Evolutionary conservation across 306 rosid genomes (phyloP), one percentile per base, ranked within the genome.

Genomic region (Boehmeria nivea): DNA sequence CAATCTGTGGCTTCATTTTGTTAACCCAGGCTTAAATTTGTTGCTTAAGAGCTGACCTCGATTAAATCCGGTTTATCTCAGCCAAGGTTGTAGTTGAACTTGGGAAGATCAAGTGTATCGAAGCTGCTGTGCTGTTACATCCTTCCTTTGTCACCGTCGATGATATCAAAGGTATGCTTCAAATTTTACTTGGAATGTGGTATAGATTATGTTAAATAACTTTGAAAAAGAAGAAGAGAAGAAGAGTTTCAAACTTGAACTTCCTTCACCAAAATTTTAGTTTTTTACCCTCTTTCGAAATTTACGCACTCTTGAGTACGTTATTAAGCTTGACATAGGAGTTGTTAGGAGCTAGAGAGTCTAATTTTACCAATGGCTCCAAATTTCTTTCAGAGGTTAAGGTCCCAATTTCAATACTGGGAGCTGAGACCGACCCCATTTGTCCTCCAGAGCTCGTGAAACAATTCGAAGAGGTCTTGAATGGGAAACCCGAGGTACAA

Each of bases 71-170:
- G 58, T 54, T 64, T 10, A 31, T 10, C 59, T 63, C 76, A 83
- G 89, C 78, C 45, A 89, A 85, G 89, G 95, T 81, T 50, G 95
- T 73, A 53, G 77, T 68, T 66, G 78, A 76, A 24, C 89, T 86
- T 37, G 69, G 76, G 0, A 86, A 76, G 61, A 36, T 43, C 6
- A 46, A 51, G 70, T 54, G 54, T 34, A 71, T 83, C 43, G 71
- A 73, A 54, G 81, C 85, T 62, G 94, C 63, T 33, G 94, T 75
- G 61, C 59, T 79, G n/a, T 66, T 79, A 5, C 95, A 83, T 71
- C 97, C 97, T 20, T 64, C 95, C 39, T 64, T 74, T 44, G 78
- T 86, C 59, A 27, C 81, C 15, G 20, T 83, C 51, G 94, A 83
- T 19, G 97, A 89, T 63, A 69, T 79, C 45, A 73, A 73, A 36